These are phyloP conservation scores for Colletotrichum tamarilloi DNA, from an alignment of 2,329 filamentous ascomycete species.

Conservation along the genomic window DNA sequence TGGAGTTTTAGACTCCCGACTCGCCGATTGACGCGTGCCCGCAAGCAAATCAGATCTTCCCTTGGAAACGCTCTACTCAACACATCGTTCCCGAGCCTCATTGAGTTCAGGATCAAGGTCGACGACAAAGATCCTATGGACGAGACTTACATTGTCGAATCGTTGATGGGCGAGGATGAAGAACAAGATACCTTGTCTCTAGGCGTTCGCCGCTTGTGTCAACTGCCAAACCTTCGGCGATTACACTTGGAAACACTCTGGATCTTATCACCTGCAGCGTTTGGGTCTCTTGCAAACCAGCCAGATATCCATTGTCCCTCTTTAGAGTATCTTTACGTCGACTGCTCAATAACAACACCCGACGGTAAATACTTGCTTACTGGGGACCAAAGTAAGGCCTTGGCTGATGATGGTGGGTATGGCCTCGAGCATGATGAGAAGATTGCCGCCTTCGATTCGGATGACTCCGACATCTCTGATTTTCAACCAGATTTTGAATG, in stretches of 20 bases:
- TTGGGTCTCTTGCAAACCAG: not conserved
- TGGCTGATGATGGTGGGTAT: not conserved
- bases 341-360: not conserved
- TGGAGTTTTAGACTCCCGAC: not conserved
- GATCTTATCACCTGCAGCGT: not conserved
- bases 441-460: not conserved
- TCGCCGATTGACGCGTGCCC: not conserved
- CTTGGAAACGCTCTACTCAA: not conserved
- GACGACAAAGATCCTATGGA: not conserved
- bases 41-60: not conserved
- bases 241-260: not conserved
- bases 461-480: not conserved
- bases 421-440: not conserved
- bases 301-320: not conserved
- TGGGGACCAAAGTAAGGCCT: not conserved
- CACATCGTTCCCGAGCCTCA: not conserved
- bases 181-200: not conserved
- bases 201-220: not conserved
- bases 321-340: not conserved
- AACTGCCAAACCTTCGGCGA: not conserved
- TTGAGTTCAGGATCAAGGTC: constrained; percentile 6
- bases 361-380: not conserved
- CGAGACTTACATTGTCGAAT: not conserved
- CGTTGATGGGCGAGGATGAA: not conserved
- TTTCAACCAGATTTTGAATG: not conserved